Percentiles rank a stretch among this genome's conserved stretches.
phyloP scores from a whole-genome alignment of 75 land plant genomes.

The Isoetes taiwanensis region DNA sequence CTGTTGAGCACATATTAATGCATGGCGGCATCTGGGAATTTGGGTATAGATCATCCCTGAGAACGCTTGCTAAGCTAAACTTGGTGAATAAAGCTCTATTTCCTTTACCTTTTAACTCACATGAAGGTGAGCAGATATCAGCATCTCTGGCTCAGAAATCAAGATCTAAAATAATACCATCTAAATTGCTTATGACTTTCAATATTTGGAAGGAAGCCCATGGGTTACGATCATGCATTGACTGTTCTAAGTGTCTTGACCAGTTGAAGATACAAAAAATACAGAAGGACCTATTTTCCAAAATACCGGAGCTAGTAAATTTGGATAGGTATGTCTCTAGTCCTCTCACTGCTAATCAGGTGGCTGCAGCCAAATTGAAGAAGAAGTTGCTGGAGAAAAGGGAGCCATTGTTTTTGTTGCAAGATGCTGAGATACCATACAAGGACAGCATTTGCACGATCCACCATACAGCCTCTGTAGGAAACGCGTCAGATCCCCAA shows the following conservation, averaged over 20 bases:
- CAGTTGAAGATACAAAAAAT: not conserved
- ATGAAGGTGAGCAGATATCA: not conserved
- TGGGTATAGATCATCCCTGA: conserved; percentile 14
- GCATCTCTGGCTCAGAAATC: not conserved
- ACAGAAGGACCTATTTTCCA: not conserved
- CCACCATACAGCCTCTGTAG: too few relatives aligned
- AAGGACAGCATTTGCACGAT: not conserved
- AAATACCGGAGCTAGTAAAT: conserved; percentile 4
- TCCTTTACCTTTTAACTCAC: conserved; percentile 15
- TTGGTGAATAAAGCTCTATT: conserved; percentile 12
- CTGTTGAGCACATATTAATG: conserved; percentile 7
- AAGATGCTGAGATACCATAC: not conserved
- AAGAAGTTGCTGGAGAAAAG: conserved; percentile 9
- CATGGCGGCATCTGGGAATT: conserved; percentile 3
- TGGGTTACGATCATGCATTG: conserved; percentile 8
- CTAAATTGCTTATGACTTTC: not conserved
- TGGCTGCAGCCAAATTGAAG: conserved; percentile 13
- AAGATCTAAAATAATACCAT: not conserved
- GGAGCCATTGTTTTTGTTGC: not conserved
- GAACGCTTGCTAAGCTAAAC: conserved; percentile 19
- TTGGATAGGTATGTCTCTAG: not conserved
- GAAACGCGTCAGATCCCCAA: not conserved
- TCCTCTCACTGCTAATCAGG: conserved; percentile 13
- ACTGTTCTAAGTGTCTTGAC: conserved; percentile 12
- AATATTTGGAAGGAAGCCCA: not conserved